phyloP scores from a whole-genome alignment of 495 filamentous ascomycete species.

The Mytilinidion resinicola region DNA sequence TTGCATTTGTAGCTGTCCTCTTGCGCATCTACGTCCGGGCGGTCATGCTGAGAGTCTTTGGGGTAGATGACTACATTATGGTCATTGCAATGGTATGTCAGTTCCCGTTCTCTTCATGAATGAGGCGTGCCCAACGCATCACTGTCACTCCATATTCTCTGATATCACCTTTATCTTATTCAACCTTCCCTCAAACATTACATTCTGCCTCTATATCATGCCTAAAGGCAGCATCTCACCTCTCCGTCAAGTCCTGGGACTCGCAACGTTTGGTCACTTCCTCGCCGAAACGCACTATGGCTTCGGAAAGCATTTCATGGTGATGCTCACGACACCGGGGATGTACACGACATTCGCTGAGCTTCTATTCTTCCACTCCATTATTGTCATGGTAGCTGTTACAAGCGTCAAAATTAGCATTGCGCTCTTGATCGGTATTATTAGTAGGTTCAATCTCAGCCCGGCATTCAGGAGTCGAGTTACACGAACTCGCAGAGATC shows the following conservation, averaged over 20 bases:
- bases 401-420: conserved; percentile 31
- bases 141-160: neutral
- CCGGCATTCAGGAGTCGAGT: too few relatives aligned
- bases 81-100: conserved; percentile 24
- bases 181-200: too few relatives aligned
- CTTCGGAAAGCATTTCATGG: conserved; percentile 27
- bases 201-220: neutral
- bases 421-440: conserved; percentile 31
- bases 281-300: conserved; percentile 26
- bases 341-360: conserved; percentile 9
- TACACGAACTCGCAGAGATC: too few relatives aligned
- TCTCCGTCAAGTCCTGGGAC: conserved; percentile 6
- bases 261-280: conserved; percentile 26
- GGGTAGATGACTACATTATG: conserved; percentile 34
- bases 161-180: neutral
- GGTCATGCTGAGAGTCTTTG: conserved; percentile 31
- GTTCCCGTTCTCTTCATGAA: too few relatives aligned
- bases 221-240: too few relatives aligned
- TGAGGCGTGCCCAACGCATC: too few relatives aligned
- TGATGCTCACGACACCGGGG: conserved; percentile 10
- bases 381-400: conserved; percentile 25
- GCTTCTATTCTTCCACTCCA: conserved; percentile 21
- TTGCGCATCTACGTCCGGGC: conserved; percentile 31
- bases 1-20: conserved; percentile 23
- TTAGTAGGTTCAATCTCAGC: conserved; percentile 8